Base-by-base conservation (phyloP, 805 yeast species). In the Millerozyma acaciae region DNA sequence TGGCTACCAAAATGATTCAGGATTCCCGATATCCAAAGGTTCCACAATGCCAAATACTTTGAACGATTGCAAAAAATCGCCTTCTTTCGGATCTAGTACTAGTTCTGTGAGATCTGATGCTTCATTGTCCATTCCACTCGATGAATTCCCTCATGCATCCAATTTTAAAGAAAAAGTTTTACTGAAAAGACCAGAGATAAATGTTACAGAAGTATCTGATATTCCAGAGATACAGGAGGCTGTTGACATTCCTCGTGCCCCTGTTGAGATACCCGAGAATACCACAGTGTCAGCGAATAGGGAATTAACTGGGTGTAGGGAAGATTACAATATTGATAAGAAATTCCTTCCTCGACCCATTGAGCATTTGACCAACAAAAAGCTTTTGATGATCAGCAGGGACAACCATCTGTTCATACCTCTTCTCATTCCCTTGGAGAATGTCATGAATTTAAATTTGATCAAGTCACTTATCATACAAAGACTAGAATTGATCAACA, bases 381-480 rank as follows among this genome's bases (percentile, higher is more conserved):
- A 34, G 25, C 65, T 57, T 40, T 58, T 85, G 3, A 57, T 88
- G 31, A 74, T 75, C 0, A 81, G 95, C 0, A 55, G 58, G n/a
- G 89, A 89, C 51, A 80, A 80, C 43, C 45, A 44, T 10, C 58
- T 55, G 9, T 89, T 75, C 50, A 56, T 59, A 7, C 73, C 84
- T 0, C 53, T 84, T 2, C 61, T 17, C 25, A 24, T 57, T 5
- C 35, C 35, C 2, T 16, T 27, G 5, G 44, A 42, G 3, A 50
- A 51, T 13, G n/a, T 47, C 5, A 27, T 22, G 4, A 39, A 48
- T 29, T 46, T 62, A 1, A 57, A 49, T 0, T 60, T 57, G 1
- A 26, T 57, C 27, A 78, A 73, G 40, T 51, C 49, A 2, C 45
- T 50, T 8, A 41, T 79, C 12, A 51, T 68, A 0, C 50, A 60